These are phyloP conservation scores for Globisporangium nagaii DNA, from an alignment of 352 stramenopile genomes.

Conservation along the genomic window DNA sequence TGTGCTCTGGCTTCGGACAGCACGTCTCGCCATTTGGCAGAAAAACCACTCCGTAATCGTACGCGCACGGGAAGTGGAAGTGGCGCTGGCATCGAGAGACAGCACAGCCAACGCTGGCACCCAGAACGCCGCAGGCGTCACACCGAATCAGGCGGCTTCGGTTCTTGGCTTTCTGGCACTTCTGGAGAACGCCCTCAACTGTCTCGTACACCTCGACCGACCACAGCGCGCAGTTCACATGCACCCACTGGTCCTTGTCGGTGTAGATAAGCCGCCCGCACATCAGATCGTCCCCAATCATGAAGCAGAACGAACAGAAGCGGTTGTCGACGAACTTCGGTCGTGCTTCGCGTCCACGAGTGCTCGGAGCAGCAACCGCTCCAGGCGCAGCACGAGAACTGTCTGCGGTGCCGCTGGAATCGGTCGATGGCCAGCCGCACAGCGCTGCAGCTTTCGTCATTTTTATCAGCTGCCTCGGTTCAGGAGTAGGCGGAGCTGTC, in stretches of 20 bases:
- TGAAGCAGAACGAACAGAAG: slow-evolving; percentile 78
- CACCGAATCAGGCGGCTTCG: slow-evolving; percentile 88
- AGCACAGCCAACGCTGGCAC: slow-evolving; percentile 90
- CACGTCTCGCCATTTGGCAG: slow-evolving; percentile 65
- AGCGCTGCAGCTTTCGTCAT: slow-evolving; percentile 42
- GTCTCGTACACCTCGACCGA: slow-evolving; percentile 91
- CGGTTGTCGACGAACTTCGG: slow-evolving; percentile 51
- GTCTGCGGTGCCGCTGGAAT: neutral
- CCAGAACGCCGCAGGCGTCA: slow-evolving; percentile 84
- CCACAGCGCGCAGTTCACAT: slow-evolving; percentile 92
- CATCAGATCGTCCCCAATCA: slow-evolving; percentile 63
- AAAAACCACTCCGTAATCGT: slow-evolving; percentile 69
- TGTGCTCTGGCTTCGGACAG: slow-evolving; percentile 44
- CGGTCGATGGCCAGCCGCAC: slow-evolving; percentile 27
- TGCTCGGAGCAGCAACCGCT: neutral
- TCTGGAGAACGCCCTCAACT: slow-evolving; percentile 57
- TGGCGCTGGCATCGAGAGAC: slow-evolving; percentile 84
- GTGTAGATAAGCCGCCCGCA: slow-evolving; percentile 81
- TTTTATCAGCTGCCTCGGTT: slow-evolving; percentile 1
- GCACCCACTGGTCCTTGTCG: slow-evolving; percentile 84
- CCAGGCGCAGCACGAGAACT: neutral
- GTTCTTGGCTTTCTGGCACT: slow-evolving; percentile 86
- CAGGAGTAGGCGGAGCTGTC: neutral
- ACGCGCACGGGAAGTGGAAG: slow-evolving; percentile 93
- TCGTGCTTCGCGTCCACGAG: neutral